Evolutionary conservation across 805 yeast genomes (phyloP).

Genomic region (Lipomyces mesembrius): DNA sequence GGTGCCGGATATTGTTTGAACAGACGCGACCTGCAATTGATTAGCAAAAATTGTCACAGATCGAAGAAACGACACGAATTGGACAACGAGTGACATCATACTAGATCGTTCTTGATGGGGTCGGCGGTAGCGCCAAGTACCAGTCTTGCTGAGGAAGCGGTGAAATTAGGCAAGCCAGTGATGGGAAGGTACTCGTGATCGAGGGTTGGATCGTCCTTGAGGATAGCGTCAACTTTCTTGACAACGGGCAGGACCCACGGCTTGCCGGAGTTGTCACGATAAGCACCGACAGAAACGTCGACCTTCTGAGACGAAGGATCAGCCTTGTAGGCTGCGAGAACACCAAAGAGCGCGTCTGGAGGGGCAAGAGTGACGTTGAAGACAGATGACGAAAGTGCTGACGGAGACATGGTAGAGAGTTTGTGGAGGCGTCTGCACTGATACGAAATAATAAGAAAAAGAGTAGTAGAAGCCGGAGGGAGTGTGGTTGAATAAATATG

Average conservation of each 20-base stretch:
- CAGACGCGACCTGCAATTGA: slow-evolving; percentile 52
- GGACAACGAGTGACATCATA: slow-evolving; percentile 6
- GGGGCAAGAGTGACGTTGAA: slow-evolving; percentile 41
- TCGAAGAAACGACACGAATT: neutral
- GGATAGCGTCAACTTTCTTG: slow-evolving; percentile 64
- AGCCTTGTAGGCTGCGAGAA: slow-evolving; percentile 43
- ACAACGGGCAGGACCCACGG: slow-evolving; percentile 78
- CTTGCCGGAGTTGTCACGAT: slow-evolving; percentile 68
- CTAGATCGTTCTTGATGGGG: slow-evolving; percentile 47
- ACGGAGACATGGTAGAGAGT: slow-evolving; percentile 10
- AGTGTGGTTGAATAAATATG: no score
- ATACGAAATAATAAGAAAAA: neutral
- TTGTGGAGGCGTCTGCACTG: slow-evolving; percentile 1
- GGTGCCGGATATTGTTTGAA: slow-evolving; percentile 83
- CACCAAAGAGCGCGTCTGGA: slow-evolving; percentile 41
- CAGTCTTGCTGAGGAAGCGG: slow-evolving; percentile 66
- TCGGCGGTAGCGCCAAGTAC: slow-evolving; percentile 68
- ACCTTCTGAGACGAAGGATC: slow-evolving; percentile 59
- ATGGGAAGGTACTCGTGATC: slow-evolving; percentile 92
- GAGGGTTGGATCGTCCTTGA: slow-evolving; percentile 65
- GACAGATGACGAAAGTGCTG: slow-evolving; percentile 20
- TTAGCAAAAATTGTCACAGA: neutral
- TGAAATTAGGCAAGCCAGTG: slow-evolving; percentile 71
- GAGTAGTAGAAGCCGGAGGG: no score
- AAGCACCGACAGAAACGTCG: slow-evolving; percentile 84